phyloP scores from a whole-genome alignment of 192 early-diverging fungal genomes.

The Coemansia sp. region DNA sequence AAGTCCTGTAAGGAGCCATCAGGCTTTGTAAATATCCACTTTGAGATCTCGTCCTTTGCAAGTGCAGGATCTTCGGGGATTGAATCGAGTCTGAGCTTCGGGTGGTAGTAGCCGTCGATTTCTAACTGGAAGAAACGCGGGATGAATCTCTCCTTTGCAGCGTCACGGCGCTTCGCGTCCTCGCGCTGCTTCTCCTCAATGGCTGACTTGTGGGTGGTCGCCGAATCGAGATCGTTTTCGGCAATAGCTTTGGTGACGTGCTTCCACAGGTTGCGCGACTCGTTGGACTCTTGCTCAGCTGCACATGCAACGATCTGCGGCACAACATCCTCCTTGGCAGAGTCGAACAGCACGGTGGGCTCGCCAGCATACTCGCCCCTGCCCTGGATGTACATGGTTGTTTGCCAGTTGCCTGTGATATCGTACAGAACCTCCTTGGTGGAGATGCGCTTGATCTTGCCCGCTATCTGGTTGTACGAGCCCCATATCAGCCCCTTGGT shows the following conservation, averaged over 20 bases:
- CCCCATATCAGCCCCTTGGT: slow-evolving; percentile 74
- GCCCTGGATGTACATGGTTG: slow-evolving; percentile 56
- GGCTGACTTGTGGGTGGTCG: slow-evolving; percentile 65
- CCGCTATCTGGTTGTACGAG: slow-evolving; percentile 74
- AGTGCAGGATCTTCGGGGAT: slow-evolving; percentile 32
- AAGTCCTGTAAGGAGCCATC: slow-evolving; percentile 42
- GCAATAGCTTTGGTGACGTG: slow-evolving; percentile 70
- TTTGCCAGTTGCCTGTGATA: slow-evolving; percentile 90
- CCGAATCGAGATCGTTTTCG: slow-evolving; percentile 64
- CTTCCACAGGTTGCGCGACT: slow-evolving; percentile 80
- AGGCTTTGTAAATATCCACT: slow-evolving; percentile 46
- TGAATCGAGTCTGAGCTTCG: slow-evolving; percentile 30
- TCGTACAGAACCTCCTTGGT: slow-evolving; percentile 76
- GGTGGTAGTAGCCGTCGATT: slow-evolving; percentile 46
- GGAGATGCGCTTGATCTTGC: slow-evolving; percentile 77
- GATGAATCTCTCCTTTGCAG: slow-evolving; percentile 55
- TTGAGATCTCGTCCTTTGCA: slow-evolving; percentile 26
- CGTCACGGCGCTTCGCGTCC: slow-evolving; percentile 57
- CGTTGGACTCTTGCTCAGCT: slow-evolving; percentile 73
- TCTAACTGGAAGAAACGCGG: slow-evolving; percentile 68
- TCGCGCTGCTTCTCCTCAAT: slow-evolving; percentile 77
- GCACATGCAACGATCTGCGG: slow-evolving; percentile 71
- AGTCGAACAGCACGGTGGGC: slow-evolving; percentile 74
- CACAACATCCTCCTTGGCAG: slow-evolving; percentile 56
- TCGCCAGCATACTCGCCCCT: slow-evolving; percentile 15